A percentile compares a stretch with the other conserved stretches of the same genome.
Conservation (phyloP, 139 green algal species). For the Nannochloris sp. region DNA sequence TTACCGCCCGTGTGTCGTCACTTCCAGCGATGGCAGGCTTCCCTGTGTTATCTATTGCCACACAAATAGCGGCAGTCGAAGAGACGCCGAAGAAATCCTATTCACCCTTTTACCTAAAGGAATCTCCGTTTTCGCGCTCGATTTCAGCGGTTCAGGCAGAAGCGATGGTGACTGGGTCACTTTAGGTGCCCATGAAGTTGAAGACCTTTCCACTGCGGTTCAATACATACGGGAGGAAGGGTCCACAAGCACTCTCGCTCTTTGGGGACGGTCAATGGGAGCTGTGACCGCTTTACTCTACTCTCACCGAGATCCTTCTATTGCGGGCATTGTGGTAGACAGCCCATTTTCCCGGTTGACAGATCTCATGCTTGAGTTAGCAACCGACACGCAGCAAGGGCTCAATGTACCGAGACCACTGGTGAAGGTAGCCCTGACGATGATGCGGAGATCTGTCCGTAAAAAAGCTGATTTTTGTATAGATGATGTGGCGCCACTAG, state of each 20-base stretch:
- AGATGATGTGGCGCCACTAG: slow-evolving; percentile 48
- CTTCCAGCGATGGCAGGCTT: slow-evolving; percentile 28
- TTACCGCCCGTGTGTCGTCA: slow-evolving; percentile 42
- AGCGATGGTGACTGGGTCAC: slow-evolving; percentile 87
- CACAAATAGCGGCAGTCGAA: slow-evolving; percentile 79
- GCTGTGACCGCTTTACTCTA: slow-evolving; percentile 89
- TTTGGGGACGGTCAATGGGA: slow-evolving; percentile 95
- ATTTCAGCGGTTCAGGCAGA: slow-evolving; percentile 84
- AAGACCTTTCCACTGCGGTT: slow-evolving; percentile 69
- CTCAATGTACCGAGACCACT: neutral
- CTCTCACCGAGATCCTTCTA: slow-evolving; percentile 51
- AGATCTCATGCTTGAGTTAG: slow-evolving; percentile 86
- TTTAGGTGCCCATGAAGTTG: slow-evolving; percentile 75
- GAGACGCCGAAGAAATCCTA: slow-evolving; percentile 78
- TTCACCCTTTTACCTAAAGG: slow-evolving; percentile 60
- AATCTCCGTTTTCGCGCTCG: slow-evolving; percentile 73
- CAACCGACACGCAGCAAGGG: slow-evolving; percentile 50
- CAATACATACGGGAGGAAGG: slow-evolving; percentile 41
- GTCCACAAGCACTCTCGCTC: slow-evolving; percentile 61
- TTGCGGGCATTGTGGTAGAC: slow-evolving; percentile 83
- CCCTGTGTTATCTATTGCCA: slow-evolving; percentile 84
- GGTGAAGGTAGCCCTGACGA: slow-evolving; percentile 42
- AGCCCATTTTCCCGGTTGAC: slow-evolving; percentile 81
- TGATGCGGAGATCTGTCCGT: slow-evolving; percentile 64
- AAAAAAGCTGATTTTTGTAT: slow-evolving; percentile 79